Evolutionary conservation across 352 stramenopile genomes (phyloP), one percentile per base, ranked within the genome.

Genomic region (Plasmopara muralis): DNA sequence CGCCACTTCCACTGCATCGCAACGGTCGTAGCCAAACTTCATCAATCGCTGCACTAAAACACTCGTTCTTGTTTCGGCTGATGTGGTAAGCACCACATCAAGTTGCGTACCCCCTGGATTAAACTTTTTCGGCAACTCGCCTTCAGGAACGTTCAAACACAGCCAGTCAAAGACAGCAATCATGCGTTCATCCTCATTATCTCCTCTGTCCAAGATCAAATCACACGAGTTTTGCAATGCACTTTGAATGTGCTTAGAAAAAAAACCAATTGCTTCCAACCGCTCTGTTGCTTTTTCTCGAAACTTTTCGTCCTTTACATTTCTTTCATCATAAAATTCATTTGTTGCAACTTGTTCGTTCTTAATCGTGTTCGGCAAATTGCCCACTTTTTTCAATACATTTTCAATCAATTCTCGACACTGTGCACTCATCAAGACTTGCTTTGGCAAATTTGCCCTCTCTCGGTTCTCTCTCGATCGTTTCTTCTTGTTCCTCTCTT

Each of bases 391-490:
- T 35, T 58, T 73, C 52, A 95, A 61, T 29, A 97, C 70, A 2
- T 55, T 62, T 66, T 97, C 87, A 55, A 98, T 95, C 43, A 88
- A 64, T 30, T 87, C 77, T 33, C 94, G 69, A 39, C 95, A 89
- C 15, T 71, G 51, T 0, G 83, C 83, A 50, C 76, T 90, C 86
- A 98, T 96, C 62, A 96, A 95, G 12, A 98, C 90, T 16, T 74
- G 66, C 56, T 87, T 89, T 30, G 82, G 66, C 34, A 80, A 60
- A 66, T 98, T 98, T 7, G 91, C 89, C 65, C 89, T 87, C 49
- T 95, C 80, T 34, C 90, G 77, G 43, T 93, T 95, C 73, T 98
- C 90, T n/a, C 91, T 76, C 47, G 87, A 62, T 14, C 84, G 83
- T 59, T 82, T 76, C 28, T 77, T 70, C 29, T 84, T 79, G 62